Conservation (phyloP, 768 basidiomycete species). For the Russula brevipes region DNA sequence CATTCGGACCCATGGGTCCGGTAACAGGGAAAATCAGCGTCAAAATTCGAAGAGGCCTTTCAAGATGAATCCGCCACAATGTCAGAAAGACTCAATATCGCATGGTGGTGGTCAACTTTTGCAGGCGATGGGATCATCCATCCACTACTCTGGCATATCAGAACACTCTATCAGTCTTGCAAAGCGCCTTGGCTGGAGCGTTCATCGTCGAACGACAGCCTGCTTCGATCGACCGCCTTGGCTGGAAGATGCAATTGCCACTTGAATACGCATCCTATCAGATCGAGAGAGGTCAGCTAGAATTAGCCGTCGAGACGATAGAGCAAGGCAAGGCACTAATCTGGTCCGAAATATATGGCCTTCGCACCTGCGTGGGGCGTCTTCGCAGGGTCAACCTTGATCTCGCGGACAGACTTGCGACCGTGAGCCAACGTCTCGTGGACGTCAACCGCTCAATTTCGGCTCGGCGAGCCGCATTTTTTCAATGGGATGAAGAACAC, state of each 20-base stretch:
- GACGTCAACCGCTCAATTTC: not conserved
- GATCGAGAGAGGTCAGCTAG: not conserved
- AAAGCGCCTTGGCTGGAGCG: not conserved
- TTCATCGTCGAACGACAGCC: not conserved
- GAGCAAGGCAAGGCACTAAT: conserved; percentile 6
- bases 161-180: not conserved
- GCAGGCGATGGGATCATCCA: not conserved
- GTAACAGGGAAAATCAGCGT: not conserved
- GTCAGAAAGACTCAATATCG: not conserved
- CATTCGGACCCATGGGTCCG: not conserved
- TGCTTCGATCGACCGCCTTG: not conserved
- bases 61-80: not conserved
- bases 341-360: conserved; percentile 12
- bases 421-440: not conserved
- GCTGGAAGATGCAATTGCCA: not conserved
- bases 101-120: conserved; percentile 3
- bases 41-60: conserved; percentile 1
- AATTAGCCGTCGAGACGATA: conserved; percentile 8
- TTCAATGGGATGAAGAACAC: not conserved
- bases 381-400: not conserved
- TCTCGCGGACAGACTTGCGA: not conserved
- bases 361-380: not conserved
- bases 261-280: conserved; percentile 1
- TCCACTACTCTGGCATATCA: conserved; percentile 2
- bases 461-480: not conserved